Base-by-base conservation (phyloP, 164 flowering plant genomes). In the Sedum album region DNA sequence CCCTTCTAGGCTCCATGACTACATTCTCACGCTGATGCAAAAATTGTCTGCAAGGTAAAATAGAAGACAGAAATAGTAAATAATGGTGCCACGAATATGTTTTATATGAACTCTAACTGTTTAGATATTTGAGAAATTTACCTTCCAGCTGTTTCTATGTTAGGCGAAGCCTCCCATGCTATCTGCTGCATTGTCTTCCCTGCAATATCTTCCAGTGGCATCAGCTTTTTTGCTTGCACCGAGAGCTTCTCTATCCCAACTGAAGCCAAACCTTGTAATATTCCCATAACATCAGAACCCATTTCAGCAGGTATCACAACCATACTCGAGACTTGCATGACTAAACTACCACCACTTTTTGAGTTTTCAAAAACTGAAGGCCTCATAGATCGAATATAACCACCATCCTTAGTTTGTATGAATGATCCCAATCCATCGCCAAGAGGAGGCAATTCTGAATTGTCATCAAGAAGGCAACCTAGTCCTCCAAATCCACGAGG, bases 291-390 rank as follows among this genome's bases (percentile, higher is more conserved):
- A 72, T 84, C 88, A 57, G 96, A 92, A 64, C 97, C 97, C 97
- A 92, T 90, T 76, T 86, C 93, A 15, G 97, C 96, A 67, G 97
- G 99, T 30, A 95, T 88, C 70, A 95, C 99, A 74, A 92, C 92
- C 18, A 94, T 92, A 71, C 82, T 82, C 8, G 99, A 92, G 60
- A 84, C 97, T 77, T 94, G 97, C 95, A 92, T 87, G 68, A 91
- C 73, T 79, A 94, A 82, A 73, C 74, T 82, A 48, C 92, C 89
- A 49, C 82, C 82, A 64, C 69, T 82, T 75, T 86, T 90, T 5
- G 91, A 80, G 73, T 75, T 80, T 51, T 51, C 81, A 73, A 94
- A 90, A 78, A 82, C 78, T 9, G 82, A 70, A 41, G 99, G 95
- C 74, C 73, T 90, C 96, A 95, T 91, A 18, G 97, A 90, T 38